A percentile compares a stretch with the other conserved stretches of the same genome.
phyloP scores from a whole-genome alignment of 1,139 yeast species.

The Geotrichum bryndzae region DNA sequence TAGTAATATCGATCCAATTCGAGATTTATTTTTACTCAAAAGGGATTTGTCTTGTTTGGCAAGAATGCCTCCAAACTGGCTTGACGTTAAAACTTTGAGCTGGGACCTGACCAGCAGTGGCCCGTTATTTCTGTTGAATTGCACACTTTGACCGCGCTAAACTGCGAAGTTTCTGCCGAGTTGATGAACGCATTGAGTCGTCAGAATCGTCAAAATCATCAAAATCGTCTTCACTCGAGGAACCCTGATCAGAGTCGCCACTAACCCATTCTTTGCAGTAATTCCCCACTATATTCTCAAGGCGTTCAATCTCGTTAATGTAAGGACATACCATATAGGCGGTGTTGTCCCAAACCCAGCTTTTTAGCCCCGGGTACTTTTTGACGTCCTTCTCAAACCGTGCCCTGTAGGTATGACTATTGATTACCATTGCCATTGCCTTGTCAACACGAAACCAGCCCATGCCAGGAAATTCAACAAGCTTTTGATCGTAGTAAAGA shows the following conservation, averaged over 20 bases:
- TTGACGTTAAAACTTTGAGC: too few relatives aligned
- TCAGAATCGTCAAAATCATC: not conserved
- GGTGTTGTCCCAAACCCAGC: not conserved
- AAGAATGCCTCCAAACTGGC: too few relatives aligned
- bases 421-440: not conserved
- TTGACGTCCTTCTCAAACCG: not conserved
- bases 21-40: too few relatives aligned
- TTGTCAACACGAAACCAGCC: not conserved
- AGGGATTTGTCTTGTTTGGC: too few relatives aligned
- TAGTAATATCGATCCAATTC: too few relatives aligned
- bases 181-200: not conserved
- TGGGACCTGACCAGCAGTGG: too few relatives aligned
- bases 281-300: not conserved
- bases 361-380: not conserved
- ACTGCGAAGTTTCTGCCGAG: too few relatives aligned
- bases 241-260: not conserved
- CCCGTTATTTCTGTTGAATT: too few relatives aligned
- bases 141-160: too few relatives aligned
- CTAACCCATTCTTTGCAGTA: not conserved
- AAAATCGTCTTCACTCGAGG: not conserved
- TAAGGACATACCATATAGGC: not conserved
- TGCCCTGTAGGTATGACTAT: not conserved
- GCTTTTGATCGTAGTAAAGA: not conserved
- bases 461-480: not conserved
- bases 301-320: not conserved